Base-by-base conservation (phyloP, 805 yeast genomes). In the Candida silvatica region DNA sequence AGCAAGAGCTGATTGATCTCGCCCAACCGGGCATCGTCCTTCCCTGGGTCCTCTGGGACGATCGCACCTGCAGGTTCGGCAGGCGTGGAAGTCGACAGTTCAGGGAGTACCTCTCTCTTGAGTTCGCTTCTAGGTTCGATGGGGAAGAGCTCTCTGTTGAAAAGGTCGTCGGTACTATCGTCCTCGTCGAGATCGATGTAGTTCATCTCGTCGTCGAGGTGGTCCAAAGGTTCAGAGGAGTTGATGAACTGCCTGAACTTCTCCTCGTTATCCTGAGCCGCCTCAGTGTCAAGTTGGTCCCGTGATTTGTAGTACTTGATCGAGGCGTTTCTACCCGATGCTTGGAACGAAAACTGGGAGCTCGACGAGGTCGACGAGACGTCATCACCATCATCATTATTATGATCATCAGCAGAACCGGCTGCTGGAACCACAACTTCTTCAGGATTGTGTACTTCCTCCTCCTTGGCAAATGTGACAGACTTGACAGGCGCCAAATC, bases 161-260 rank as follows among this genome's bases (percentile, higher is more conserved):
- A 61, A 28, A 62, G 38, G 8, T 48, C 54, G 37, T 61, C 66
- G 1, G 67, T 61, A 25, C 61, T 67, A 36, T 62, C 67, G 22
- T 47, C 50, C 16, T 41, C 55, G 7, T 49, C 53, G 17, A 45
- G 50, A 39, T 59, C 61, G 15, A 42, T 46, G 35, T 45, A 49
- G 32, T 58, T 56, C 52, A 54, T 38, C 29, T 56, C 62, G 18
- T 58, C 61, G 12, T 48, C 44, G 27, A 56, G 40, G 20, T 55
- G 56, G 16, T 45, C 37, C 26, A 49, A 25, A 4, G 52, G 43
- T 27, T 47, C 31, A 32, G 38, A 34, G 5, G 51, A 55, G 17
- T 52, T 48, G 18, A 57, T 48, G 27, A 51, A 46, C 30, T 46
- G 49, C 25, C 38, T 35, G 37, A 50, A 49, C 16, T 44, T 36